Evolutionary conservation across 2,329 filamentous ascomycete genomes (phyloP).

Genomic region (Diaporthe australafricana): DNA sequence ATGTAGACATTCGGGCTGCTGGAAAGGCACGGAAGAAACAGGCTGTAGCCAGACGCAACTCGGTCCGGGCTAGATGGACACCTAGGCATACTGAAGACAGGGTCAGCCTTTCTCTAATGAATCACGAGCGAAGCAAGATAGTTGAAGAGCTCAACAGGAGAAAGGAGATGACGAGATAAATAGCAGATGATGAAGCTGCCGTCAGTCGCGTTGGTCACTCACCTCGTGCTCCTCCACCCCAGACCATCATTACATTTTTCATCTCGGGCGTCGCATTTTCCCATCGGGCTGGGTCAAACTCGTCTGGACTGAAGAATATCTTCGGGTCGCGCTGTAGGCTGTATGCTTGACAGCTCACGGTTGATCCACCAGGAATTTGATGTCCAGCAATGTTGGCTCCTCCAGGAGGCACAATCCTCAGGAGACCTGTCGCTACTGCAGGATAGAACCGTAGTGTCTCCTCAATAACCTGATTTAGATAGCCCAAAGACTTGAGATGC

Average conservation of each 20-base stretch:
- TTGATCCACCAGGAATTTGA: conserved; percentile 53
- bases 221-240: conserved; percentile 45
- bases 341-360: conserved; percentile 57
- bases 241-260: conserved; percentile 44
- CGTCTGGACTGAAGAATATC: conserved; percentile 54
- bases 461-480: conserved; percentile 55
- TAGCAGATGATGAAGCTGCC: neutral
- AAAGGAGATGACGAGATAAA: neutral
- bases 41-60: conserved; percentile 60
- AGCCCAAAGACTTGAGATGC: conserved; percentile 50
- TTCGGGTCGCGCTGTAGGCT: conserved; percentile 57
- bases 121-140: neutral
- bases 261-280: conserved; percentile 43
- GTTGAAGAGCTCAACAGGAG: no score
- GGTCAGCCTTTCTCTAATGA: neutral
- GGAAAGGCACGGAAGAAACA: conserved; percentile 57
- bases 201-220: conserved; percentile 17
- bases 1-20: conserved; percentile 42
- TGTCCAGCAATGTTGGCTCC: conserved; percentile 53
- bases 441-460: conserved; percentile 59
- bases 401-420: conserved; percentile 52
- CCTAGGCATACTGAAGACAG: conserved; percentile 57
- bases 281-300: conserved; percentile 53
- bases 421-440: conserved; percentile 53
- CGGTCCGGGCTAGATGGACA: conserved; percentile 64